Percentiles rank a stretch among this genome's conserved stretches.
Conservation (phyloP, 768 basidiomycete genomes). For the Pleurotus djamor region DNA sequence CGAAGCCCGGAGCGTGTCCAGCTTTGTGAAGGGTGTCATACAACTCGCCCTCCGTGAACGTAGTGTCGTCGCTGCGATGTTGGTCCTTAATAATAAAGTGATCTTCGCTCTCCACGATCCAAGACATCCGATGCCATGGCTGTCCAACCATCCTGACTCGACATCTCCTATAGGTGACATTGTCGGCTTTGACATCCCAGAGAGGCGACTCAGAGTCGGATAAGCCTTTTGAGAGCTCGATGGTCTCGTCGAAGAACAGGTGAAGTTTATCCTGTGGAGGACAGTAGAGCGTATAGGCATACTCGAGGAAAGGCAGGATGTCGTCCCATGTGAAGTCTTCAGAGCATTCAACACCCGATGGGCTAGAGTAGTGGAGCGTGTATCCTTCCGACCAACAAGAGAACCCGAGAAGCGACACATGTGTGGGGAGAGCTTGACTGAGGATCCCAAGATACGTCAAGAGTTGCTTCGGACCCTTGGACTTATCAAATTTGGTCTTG, state of each 20-base stretch:
- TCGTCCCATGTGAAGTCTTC: background rate
- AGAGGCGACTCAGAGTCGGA: background rate
- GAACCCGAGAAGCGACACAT: background rate
- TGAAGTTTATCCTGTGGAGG: background rate
- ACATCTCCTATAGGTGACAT: background rate
- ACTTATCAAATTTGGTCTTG: background rate
- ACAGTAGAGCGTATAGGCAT: slow-evolving; percentile 7
- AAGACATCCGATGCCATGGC: background rate
- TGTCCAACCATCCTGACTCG: background rate
- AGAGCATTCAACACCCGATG: slow-evolving; percentile 4
- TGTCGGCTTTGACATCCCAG: background rate
- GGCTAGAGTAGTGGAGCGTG: slow-evolving; percentile 4
- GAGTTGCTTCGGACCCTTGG: background rate
- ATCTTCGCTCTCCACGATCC: background rate
- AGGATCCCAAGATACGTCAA: background rate
- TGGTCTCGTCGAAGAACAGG: background rate
- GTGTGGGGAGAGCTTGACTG: slow-evolving; percentile 10
- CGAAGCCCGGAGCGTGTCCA: background rate
- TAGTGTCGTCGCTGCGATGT: background rate
- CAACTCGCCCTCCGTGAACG: background rate
- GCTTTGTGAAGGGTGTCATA: background rate
- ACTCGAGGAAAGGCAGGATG: slow-evolving; percentile 2
- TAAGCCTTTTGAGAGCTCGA: background rate
- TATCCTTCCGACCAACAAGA: background rate
- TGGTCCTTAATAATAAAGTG: background rate